Percentiles rank a stretch among this genome's conserved stretches.
Conservation (phyloP, 306 rosid genomes). For the Crataegus laevigata region DNA sequence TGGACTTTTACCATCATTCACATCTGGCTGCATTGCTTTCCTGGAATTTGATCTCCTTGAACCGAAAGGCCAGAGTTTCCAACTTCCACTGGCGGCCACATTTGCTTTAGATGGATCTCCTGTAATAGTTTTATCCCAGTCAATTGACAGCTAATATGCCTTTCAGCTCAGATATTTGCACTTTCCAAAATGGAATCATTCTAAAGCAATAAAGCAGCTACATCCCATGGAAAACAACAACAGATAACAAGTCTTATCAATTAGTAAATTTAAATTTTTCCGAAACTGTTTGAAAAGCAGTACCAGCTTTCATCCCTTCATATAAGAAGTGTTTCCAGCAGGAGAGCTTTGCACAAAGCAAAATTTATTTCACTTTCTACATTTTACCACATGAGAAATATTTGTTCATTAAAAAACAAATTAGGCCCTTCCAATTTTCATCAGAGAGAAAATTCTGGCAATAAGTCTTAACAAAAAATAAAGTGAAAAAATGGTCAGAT, state of each 20-base stretch:
- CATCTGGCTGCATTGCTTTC: conserved; percentile 28
- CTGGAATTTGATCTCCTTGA: conserved; percentile 40
- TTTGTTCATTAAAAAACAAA: conserved; percentile 9
- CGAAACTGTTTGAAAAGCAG: conserved; percentile 26
- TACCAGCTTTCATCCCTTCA: conserved; percentile 24
- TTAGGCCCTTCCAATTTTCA: conserved; percentile 12
- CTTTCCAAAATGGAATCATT: conserved; percentile 26
- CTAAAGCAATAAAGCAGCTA: conserved; percentile 21
- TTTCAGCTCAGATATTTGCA: conserved; percentile 21
- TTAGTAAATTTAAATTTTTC: conserved; percentile 25
- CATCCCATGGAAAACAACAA: conserved; percentile 26
- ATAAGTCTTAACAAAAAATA: neutral
- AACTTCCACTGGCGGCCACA: conserved; percentile 44
- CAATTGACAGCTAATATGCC: conserved; percentile 32
- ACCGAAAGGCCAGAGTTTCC: conserved; percentile 86
- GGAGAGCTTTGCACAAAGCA: conserved; percentile 25
- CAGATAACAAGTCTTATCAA: conserved; percentile 24
- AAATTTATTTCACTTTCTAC: conserved; percentile 14
- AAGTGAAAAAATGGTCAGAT: neutral
- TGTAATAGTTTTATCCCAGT: conserved; percentile 43
- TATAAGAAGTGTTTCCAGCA: conserved; percentile 18
- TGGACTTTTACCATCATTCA: conserved; percentile 24
- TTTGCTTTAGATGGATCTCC: conserved; percentile 43
- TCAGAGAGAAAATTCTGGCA: conserved; percentile 9
- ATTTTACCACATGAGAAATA: conserved; percentile 13